phyloP scores from a whole-genome alignment of 306 rosid species.

The Clitoria ternatea region DNA sequence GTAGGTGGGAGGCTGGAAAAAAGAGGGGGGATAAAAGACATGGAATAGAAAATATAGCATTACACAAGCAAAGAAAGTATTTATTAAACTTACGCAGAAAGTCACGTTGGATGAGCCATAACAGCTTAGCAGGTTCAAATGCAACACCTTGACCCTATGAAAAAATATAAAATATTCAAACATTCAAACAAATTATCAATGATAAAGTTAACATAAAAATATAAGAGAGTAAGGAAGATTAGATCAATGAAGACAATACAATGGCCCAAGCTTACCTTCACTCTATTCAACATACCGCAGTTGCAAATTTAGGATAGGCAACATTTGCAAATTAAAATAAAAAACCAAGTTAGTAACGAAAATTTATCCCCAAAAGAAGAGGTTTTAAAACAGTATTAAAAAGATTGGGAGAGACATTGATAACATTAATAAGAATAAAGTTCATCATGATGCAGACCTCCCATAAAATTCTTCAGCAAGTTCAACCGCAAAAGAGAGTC shows the following conservation, averaged over 20 bases:
- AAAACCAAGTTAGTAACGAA: slow-evolving; percentile 38
- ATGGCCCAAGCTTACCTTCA: slow-evolving; percentile 63
- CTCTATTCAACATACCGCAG: slow-evolving; percentile 48
- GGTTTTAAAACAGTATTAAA: not conserved
- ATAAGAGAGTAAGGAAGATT: not conserved
- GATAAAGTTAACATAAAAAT: not conserved
- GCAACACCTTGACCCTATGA: slow-evolving; percentile 93
- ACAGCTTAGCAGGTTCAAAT: slow-evolving; percentile 96
- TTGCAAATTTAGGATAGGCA: slow-evolving; percentile 28
- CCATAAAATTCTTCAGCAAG: slow-evolving; percentile 99
- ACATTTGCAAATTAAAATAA: slow-evolving; percentile 33
- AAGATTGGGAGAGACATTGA: not conserved
- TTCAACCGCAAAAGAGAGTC: slow-evolving; percentile 96
- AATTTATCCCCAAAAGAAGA: not conserved
- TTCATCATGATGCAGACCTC: slow-evolving; percentile 56
- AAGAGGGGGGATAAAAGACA: not conserved
- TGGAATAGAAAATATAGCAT: not conserved
- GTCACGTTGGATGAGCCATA: slow-evolving; percentile 99
- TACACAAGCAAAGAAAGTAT: not conserved
- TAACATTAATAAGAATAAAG: not conserved
- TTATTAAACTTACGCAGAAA: slow-evolving; percentile 83
- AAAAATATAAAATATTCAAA: slow-evolving; percentile 42
- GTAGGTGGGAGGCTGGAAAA: not conserved
- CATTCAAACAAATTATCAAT: slow-evolving; percentile 21
- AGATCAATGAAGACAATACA: not conserved